These are phyloP conservation scores for Gigaspora rosea DNA, from an alignment of 192 early-diverging fungal genomes.

Conservation along the genomic window DNA sequence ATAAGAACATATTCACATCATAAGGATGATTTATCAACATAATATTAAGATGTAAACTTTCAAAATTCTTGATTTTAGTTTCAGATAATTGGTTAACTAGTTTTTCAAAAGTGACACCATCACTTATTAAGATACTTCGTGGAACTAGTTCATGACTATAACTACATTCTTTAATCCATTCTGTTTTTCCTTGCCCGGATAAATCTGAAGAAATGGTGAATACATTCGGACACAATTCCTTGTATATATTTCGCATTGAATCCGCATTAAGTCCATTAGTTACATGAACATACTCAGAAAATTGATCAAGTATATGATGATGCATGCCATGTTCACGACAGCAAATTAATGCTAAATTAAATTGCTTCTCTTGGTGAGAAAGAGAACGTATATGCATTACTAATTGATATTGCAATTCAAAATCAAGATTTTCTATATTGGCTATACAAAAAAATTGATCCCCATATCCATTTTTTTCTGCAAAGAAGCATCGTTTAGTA, in stretches of 20 bases:
- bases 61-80: neutral
- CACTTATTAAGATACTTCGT: conserved; percentile 28
- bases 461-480: conserved; percentile 15
- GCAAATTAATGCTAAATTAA: conserved; percentile 32
- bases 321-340: conserved; percentile 23
- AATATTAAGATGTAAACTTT: conserved; percentile 33
- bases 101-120: conserved; percentile 8
- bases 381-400: conserved; percentile 10
- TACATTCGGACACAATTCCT: conserved; percentile 27
- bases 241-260: conserved; percentile 23
- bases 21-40: conserved; percentile 8
- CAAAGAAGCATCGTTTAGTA: conserved; percentile 33
- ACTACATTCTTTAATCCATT: conserved; percentile 23
- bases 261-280: conserved; percentile 18
- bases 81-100: conserved; percentile 12
- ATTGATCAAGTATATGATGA: conserved; percentile 35
- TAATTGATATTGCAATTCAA: conserved; percentile 31
- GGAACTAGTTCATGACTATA: neutral
- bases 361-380: neutral
- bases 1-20: conserved; percentile 35
- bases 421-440: conserved; percentile 32
- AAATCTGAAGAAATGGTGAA: conserved; percentile 22
- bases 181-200: conserved; percentile 34
- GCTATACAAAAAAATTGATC: conserved; percentile 30
- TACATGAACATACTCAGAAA: conserved; percentile 28